Base-by-base conservation (phyloP, 768 basidiomycete species). In the Sporobolomyces pararoseus region DNA sequence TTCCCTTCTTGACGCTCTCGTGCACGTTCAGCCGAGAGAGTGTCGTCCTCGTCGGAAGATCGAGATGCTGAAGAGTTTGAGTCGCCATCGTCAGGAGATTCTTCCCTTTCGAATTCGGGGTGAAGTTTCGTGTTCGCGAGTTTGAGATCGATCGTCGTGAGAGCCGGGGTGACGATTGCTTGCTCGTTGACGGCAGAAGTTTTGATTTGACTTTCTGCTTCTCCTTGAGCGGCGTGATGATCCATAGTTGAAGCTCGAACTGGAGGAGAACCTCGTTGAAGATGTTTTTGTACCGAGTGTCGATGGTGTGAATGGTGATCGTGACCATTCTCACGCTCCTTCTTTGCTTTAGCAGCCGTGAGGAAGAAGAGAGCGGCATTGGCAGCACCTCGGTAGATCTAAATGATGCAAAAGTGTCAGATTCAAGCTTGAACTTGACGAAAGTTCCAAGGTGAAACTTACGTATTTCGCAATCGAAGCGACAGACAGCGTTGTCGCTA, bases 401-500 rank as follows among this genome's bases (percentile, higher is more conserved):
- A 49, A 23, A 27, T 4, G n/a, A 17, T 7, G 25, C 4, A 51
- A 19, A 14, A 47, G 7, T 23, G 49, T 35, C 3, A 25, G n/a
- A 7, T 4, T 29, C 7, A 3, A 42, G 10, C 14, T 7, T 12
- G n/a, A 3, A 25, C 3, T 29, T 12, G 14, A 23, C 21, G 13
- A 47, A 10, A 34, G 42, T 31, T 5, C 27, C 31, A 72, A 74
- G 7, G 78, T 75, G 23, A 79, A 71, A 72, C 79, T 80, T 17
- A 78, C 74, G 39, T 79, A 80, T 67, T 79, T 77, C 9, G 81
- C 79, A 29, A 79, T 77, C 32, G 71, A 75, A 13, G 80, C 79
- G 37, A 76, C 63, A 7, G 61, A 61, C 10, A 77, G 51, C 4
- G 73, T 74, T 4, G 75, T 70, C 2, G 68, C 66, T 25, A 75